Base-by-base conservation (phyloP, 352 stramenopile species). In the Phytophthora kernoviae region DNA sequence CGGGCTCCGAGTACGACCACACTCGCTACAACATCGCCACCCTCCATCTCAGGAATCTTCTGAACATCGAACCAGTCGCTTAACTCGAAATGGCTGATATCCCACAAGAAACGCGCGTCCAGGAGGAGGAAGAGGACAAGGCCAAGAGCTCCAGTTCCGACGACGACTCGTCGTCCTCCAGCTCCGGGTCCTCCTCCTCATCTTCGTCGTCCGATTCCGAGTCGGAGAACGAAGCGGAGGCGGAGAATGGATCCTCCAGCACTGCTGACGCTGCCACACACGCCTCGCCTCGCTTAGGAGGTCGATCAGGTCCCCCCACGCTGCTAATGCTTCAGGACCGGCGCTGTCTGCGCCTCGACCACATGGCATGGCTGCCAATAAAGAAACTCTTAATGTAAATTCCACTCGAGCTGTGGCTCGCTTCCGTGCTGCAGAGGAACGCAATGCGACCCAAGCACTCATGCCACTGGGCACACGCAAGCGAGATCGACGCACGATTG, bases 401-500 rank as follows among this genome's bases (percentile, higher is more conserved):
- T 84, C 81, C 8, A 92, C 77, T 11, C 77, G 81, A 8, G 84
- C 84, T 11, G 82, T 74, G 0, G 69, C 74, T 27, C 79, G 86
- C 24, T 92, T 93, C 46, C 82, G 83, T 45, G 68, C 68, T 39
- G 43, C 64, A 2, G 77, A 82, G 59, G 61, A 88, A 43, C 37
- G 37, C 2, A 81, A 73, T 50, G 73, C 79, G 22, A 58, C 68
- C 2, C 64, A 77, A 30, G 74, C 66, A 5, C 62, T 95, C 62
- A 92, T 91, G 77, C 70, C 87, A n/a, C 66, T 95, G 8, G 83
- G 83, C 40, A 95, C 87, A 14, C 89, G 88, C 62, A 95, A 94
- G 58, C 70, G 87, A 41, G 87, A 95, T 46, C 82, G 87, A 53
- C 84, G 87, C 18, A 93, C 87, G n/a, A 95, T 95, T 53, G 87